Base-by-base conservation (phyloP, 2,329 filamentous ascomycete genomes). In the Penicillium sp. region DNA sequence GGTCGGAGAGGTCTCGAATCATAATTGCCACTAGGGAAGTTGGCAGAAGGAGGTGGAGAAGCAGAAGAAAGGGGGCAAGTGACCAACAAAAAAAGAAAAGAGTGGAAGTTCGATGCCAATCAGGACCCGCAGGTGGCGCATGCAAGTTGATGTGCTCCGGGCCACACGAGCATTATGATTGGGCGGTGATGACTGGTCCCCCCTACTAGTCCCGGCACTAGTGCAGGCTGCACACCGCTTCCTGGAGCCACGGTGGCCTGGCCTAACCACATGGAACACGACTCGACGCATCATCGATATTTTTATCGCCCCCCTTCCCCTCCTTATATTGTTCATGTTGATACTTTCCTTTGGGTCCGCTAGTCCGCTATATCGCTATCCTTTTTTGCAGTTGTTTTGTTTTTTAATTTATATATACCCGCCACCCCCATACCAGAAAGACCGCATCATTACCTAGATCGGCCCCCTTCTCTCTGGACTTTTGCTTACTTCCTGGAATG, bases 261-360 rank as follows among this genome's bases (percentile, higher is more conserved):
- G 33, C 52, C 52, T 46, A 42, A 42, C 55, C 55, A 58, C 55
- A 58, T 58, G 55, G 55, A 27, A 35, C 48, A 52, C 48, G 16
- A 57, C 47, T 63, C 56, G 58, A 61, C 49, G 59, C 55, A 60
- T 59, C 61, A 60, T 63, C 53, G 61, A 63, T 57, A 60, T 63
- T 63, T 59, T 62, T 63, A 52, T 55, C 50, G 37, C 46, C 39
- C 56, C 31, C 33, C 39, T 46, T 11, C 44, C 52, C 48, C 52
- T 24, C 45, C 37, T 49, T 47, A 31, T 50, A 50, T 50, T 53
- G 27, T 55, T 33, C 16, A 47, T 52, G 45, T 33, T 31, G 27
- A 29, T 35, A 52, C 44, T 49, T 66, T 56, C 58, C 55, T 56
- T 59, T 63, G 65, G 29, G 24, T 26, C 24, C 24, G 24, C 24